Evolutionary conservation across 176 grass and related monocot species (phyloP), one percentile per base, ranked within the genome.

Genomic region (Alloteropsis semialata): DNA sequence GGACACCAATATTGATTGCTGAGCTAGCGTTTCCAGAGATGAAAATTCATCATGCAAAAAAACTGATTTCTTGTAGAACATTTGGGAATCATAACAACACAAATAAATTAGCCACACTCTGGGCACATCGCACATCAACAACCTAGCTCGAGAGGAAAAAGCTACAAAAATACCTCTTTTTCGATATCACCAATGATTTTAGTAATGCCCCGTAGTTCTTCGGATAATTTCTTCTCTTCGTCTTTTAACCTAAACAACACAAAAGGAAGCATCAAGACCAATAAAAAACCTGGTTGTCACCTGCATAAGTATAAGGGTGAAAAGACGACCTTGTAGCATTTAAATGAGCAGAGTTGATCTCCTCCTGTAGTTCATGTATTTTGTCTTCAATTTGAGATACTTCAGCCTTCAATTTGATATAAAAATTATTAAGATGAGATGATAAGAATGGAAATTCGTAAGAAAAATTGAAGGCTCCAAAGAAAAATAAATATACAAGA

Each of bases 321-420:
- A 9, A n/a, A 8, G 75, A 46, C 60, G n/a, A 98, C 96, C 90
- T 98, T 86, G 74, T 77, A 68, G 92, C 75, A 86, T 48, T 90
- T 76, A 49, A 88, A 78, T 37, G 46, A 85, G 61, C 72, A 77
- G 16, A 45, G 61, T 91, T 77, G 79, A 95, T 89, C 37, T 95
- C 88, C 71, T 86, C 37, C 64, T 93, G 82, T 44, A 92, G 60
- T 74, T 75, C 83, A 48, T 70, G 28, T 19, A 95, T 93, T n/a
- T 82, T 53, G 51, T 88, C 84, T 41, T 91, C 87, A 67, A 81
- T 72, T 89, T 80, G 76, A 76, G 88, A 98, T 84, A 84, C 87
- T 86, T 94, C 90, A 84, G 84, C 92, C 96, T 98, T 77, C 60
- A 85, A 72, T 82, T 76, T 70, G 25, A 75, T 66, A 87, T 39